Evolutionary conservation across 2,329 filamentous ascomycete genomes (phyloP).

Genomic region (Phyllosticta ampelicida): DNA sequence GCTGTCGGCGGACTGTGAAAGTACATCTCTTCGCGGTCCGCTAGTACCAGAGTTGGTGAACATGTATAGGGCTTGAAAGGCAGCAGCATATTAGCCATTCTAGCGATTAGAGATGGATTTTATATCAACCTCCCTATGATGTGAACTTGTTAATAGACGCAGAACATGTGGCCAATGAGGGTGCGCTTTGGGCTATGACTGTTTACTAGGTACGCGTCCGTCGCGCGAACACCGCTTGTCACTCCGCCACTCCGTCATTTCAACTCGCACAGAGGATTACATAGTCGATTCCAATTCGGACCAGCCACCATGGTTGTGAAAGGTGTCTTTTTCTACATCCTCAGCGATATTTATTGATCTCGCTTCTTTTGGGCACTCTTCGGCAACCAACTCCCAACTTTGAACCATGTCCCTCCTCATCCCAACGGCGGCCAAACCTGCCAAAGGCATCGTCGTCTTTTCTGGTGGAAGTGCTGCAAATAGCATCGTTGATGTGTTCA

Average conservation of each 20-base stretch:
- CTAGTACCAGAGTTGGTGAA: not conserved
- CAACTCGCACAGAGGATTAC: not conserved
- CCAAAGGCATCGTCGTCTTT: constrained; percentile 65
- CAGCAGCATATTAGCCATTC: not conserved
- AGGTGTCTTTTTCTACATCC: not conserved
- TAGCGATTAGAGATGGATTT: not conserved
- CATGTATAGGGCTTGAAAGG: not conserved
- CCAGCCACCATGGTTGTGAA: not conserved
- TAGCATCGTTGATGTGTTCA: constrained; percentile 84
- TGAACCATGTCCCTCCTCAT: constrained; percentile 12
- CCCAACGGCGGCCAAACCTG: constrained; percentile 12
- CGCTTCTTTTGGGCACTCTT: not conserved
- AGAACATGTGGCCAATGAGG: not conserved
- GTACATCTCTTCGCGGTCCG: not conserved
- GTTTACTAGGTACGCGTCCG: not conserved
- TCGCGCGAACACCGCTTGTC: not conserved
- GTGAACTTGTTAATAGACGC: not conserved
- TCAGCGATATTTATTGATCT: not conserved
- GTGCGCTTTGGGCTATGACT: constrained; percentile 1
- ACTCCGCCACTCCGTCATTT: not conserved
- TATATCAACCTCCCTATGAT: not conserved
- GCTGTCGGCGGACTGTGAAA: not conserved
- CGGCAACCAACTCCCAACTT: not conserved
- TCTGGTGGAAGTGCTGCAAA: constrained; percentile 93
- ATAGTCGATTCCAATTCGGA: not conserved